A percentile compares a stretch with the other conserved stretches of the same genome.
phyloP scores from a whole-genome alignment of 164 flowering plant species.

The Cinnamomum chago region DNA sequence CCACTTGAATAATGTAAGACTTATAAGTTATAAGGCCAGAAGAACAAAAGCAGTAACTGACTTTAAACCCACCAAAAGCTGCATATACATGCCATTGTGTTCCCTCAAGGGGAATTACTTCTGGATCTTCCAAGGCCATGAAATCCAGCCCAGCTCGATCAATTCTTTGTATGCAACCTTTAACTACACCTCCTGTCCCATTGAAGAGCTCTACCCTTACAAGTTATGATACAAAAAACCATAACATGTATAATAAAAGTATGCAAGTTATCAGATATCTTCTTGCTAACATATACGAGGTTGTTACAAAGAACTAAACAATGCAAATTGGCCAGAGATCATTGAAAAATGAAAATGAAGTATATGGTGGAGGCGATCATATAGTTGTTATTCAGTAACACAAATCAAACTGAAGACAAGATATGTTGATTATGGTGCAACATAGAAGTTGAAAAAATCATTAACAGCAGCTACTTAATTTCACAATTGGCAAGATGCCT shows the following conservation, averaged over 20 bases:
- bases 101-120: slow-evolving; percentile 34
- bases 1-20: background rate
- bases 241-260: slow-evolving; percentile 6
- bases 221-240: slow-evolving; percentile 18
- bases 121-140: slow-evolving; percentile 64
- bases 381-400: too few relatives aligned
- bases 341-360: background rate
- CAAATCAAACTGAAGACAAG: too few relatives aligned
- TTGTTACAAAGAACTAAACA: slow-evolving; percentile 3
- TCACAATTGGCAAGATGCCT: too few relatives aligned
- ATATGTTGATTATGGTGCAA: too few relatives aligned
- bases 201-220: slow-evolving; percentile 93
- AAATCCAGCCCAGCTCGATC: slow-evolving; percentile 65
- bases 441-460: too few relatives aligned
- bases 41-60: background rate
- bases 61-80: slow-evolving; percentile 62
- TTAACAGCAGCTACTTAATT: too few relatives aligned
- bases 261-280: slow-evolving; percentile 5
- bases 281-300: background rate
- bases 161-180: slow-evolving; percentile 62
- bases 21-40: background rate
- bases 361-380: background rate
- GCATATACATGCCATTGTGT: slow-evolving; percentile 88
- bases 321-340: background rate
- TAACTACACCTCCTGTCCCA: slow-evolving; percentile 78